A percentile compares a stretch with the other conserved stretches of the same genome.
phyloP scores from a whole-genome alignment of 139 green algal genomes.

The Tetradesmus obliquus region DNA sequence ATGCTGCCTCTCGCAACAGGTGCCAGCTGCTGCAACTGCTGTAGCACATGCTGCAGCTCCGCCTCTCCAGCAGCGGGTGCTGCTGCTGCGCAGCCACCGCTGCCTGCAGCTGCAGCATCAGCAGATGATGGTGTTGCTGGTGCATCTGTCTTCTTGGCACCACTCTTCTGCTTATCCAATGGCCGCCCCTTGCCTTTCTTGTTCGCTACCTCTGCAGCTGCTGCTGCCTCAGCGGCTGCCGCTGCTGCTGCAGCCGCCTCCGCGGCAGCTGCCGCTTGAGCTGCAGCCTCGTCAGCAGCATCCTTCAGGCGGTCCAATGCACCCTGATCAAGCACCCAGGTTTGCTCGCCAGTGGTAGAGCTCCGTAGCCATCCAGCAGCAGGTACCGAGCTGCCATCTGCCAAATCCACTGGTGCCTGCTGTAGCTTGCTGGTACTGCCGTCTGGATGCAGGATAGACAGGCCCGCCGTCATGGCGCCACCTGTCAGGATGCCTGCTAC shows the following conservation, averaged over 20 bases:
- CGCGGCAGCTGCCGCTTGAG: background rate
- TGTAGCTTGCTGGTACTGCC: constrained; percentile 53
- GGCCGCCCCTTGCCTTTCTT: constrained; percentile 5
- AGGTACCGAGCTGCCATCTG: constrained; percentile 22
- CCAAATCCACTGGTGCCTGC: constrained; percentile 33
- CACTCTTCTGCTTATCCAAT: background rate
- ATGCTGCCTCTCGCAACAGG: constrained; percentile 9
- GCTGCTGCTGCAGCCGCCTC: background rate
- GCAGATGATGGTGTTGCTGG: background rate
- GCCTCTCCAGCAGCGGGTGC: constrained; percentile 1
- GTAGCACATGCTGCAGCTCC: background rate
- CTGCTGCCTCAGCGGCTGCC: constrained; percentile 18
- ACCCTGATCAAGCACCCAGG: constrained; percentile 15
- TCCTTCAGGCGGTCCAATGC: constrained; percentile 2
- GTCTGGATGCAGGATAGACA: constrained; percentile 58
- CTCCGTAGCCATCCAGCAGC: constrained; percentile 21
- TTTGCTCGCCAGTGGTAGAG: background rate
- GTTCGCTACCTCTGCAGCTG: background rate
- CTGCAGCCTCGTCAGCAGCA: background rate
- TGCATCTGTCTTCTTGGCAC: background rate
- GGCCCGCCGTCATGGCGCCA: background rate
- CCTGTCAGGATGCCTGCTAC: constrained; percentile 19
- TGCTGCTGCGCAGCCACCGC: background rate
- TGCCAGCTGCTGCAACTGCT: background rate
- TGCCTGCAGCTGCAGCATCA: background rate